These are phyloP conservation scores for Boletus huronensis DNA, from an alignment of 768 basidiomycete species.

Conservation along the genomic window DNA sequence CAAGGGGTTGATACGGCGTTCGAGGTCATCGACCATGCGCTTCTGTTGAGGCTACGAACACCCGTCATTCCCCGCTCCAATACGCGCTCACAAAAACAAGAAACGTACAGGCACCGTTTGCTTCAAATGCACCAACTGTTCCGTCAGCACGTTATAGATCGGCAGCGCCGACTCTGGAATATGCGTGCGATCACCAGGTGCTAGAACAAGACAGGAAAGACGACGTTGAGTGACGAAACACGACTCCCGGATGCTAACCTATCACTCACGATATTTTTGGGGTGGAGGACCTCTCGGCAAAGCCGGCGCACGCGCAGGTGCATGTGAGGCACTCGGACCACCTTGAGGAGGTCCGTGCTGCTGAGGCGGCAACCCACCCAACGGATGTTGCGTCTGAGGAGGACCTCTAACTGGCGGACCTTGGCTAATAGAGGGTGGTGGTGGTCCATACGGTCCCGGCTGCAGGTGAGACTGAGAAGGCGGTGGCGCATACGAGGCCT, in stretches of 20 bases:
- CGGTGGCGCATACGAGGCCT: conserved; percentile 22
- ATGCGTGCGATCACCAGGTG: conserved; percentile 88
- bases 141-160: conserved; percentile 62
- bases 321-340: conserved; percentile 25
- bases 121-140: conserved; percentile 62
- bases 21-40: conserved; percentile 81
- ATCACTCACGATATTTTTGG: conserved; percentile 59
- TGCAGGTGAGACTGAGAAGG: conserved; percentile 15
- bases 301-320: conserved; percentile 30
- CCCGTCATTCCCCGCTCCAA: neutral
- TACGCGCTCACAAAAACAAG: neutral
- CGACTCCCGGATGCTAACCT: neutral
- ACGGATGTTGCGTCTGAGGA: conserved; percentile 31
- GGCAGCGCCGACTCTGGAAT: conserved; percentile 70
- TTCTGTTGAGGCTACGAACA: conserved; percentile 70
- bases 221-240: neutral
- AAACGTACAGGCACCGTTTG: conserved; percentile 70
- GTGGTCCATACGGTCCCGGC: conserved; percentile 29
- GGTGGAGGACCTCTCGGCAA: conserved; percentile 39
- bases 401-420: conserved; percentile 28
- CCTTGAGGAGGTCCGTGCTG: conserved; percentile 29
- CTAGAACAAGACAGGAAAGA: conserved; percentile 37
- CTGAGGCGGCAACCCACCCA: conserved; percentile 23
- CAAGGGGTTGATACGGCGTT: conserved; percentile 77
- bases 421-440: conserved; percentile 22